phyloP scores from a whole-genome alignment of 305 asterid genomes.

The Vinca major region DNA sequence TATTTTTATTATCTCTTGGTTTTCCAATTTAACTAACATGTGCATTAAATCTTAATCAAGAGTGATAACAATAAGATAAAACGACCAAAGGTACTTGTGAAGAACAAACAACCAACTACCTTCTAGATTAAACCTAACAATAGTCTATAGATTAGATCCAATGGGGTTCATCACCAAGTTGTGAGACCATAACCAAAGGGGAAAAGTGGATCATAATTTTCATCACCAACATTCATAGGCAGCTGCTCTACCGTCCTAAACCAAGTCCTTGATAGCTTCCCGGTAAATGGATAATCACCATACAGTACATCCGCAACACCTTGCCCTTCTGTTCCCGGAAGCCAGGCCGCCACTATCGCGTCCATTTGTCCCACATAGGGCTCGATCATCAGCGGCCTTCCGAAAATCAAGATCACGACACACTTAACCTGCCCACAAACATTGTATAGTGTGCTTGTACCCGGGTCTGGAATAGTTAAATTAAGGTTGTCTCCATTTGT shows the following conservation, averaged over 20 bases:
- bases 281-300: conserved; percentile 51
- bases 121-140: no score
- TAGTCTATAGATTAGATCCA: no score
- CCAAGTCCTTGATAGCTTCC: conserved; percentile 21
- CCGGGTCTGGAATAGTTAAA: conserved; percentile 32
- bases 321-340: conserved; percentile 56
- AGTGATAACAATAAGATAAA: no score
- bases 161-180: conserved; percentile 13
- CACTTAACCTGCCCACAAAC: conserved; percentile 9
- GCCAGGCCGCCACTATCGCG: conserved; percentile 73
- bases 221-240: conserved; percentile 55
- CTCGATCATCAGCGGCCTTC: conserved; percentile 46
- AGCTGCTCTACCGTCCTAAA: conserved; percentile 36
- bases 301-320: conserved; percentile 54
- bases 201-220: conserved; percentile 52
- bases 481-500: conserved; percentile 34
- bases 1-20: no score
- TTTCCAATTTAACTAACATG: no score
- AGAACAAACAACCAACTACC: no score
- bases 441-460: neutral
- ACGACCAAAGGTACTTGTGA: no score
- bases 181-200: conserved; percentile 53
- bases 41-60: no score
- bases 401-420: conserved; percentile 33
- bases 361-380: conserved; percentile 35